Conservation (phyloP, 495 filamentous ascomycete genomes). For the Daldinia loculata region DNA sequence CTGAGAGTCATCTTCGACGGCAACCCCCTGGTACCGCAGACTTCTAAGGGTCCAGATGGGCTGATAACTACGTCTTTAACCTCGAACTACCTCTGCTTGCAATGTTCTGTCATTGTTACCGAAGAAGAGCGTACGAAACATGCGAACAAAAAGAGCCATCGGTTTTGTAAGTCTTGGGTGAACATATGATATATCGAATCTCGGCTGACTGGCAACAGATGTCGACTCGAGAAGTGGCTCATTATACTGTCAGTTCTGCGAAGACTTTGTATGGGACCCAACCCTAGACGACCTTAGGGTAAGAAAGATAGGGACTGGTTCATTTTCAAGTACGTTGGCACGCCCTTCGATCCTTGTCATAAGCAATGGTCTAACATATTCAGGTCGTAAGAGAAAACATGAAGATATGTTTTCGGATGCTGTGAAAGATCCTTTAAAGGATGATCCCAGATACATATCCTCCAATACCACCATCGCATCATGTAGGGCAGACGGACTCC, state of each 20-base stretch:
- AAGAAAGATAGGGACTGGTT: constrained; percentile 63
- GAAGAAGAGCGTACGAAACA: constrained; percentile 66
- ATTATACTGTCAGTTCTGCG: constrained; percentile 83
- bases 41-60: constrained; percentile 56
- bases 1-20: constrained; percentile 60
- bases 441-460: constrained; percentile 67
- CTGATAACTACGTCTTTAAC: constrained; percentile 59
- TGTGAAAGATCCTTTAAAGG: constrained; percentile 63
- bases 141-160: constrained; percentile 64
- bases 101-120: constrained; percentile 68
- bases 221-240: constrained; percentile 81
- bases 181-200: constrained; percentile 18
- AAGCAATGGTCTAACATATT: constrained; percentile 1
- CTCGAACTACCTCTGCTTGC: constrained; percentile 73
- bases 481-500: constrained; percentile 75
- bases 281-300: constrained; percentile 76
- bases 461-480: constrained; percentile 68
- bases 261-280: constrained; percentile 88
- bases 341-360: not conserved
- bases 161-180: constrained; percentile 65
- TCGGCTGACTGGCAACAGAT: constrained; percentile 57
- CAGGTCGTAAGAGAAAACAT: constrained; percentile 66
- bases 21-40: constrained; percentile 59
- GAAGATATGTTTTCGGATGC: constrained; percentile 65
- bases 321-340: constrained; percentile 53